Conservation (phyloP, 1,284 basidiomycete species). For the Ceraceosorus bombacis region DNA sequence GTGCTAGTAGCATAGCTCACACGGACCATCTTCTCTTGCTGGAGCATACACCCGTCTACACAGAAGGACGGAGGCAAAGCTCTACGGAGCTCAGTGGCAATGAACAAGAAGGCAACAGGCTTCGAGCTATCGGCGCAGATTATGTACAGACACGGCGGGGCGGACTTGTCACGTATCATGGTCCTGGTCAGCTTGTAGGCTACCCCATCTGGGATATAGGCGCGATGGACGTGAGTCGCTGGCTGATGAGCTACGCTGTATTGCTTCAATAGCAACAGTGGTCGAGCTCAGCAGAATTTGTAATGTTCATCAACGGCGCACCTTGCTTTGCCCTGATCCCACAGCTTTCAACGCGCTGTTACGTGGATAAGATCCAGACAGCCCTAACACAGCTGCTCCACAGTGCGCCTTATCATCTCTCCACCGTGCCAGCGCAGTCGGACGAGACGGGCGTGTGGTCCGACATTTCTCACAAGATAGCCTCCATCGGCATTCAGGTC, state of each 20-base stretch:
- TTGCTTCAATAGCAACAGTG: too few relatives aligned
- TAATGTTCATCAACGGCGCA: not conserved
- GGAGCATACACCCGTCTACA: slow-evolving; percentile 87
- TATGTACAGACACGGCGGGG: slow-evolving; percentile 76
- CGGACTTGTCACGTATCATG: slow-evolving; percentile 92
- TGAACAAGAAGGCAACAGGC: slow-evolving; percentile 58
- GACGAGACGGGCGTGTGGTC: slow-evolving; percentile 45
- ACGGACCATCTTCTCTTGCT: slow-evolving; percentile 54
- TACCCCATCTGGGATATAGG: slow-evolving; percentile 84
- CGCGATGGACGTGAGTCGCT: slow-evolving; percentile 54
- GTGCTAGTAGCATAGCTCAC: slow-evolving; percentile 27
- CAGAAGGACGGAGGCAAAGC: slow-evolving; percentile 69
- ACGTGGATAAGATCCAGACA: slow-evolving; percentile 65
- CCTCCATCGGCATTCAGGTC: slow-evolving; percentile 92
- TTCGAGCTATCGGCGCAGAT: slow-evolving; percentile 73
- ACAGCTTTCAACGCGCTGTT: slow-evolving; percentile 56
- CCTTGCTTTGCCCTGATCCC: not conserved
- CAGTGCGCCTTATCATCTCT: slow-evolving; percentile 49
- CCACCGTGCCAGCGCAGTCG: slow-evolving; percentile 23
- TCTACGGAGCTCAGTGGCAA: slow-evolving; percentile 51
- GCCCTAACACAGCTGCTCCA: slow-evolving; percentile 58
- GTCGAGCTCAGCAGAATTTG: too few relatives aligned
- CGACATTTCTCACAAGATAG: slow-evolving; percentile 62
- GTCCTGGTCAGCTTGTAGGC: slow-evolving; percentile 91
- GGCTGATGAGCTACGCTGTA: not conserved